A percentile compares a stretch with the other conserved stretches of the same genome.
Evolutionary conservation across 192 early-diverging fungal genomes (phyloP).

Genomic region (Rhizophagus sp.): DNA sequence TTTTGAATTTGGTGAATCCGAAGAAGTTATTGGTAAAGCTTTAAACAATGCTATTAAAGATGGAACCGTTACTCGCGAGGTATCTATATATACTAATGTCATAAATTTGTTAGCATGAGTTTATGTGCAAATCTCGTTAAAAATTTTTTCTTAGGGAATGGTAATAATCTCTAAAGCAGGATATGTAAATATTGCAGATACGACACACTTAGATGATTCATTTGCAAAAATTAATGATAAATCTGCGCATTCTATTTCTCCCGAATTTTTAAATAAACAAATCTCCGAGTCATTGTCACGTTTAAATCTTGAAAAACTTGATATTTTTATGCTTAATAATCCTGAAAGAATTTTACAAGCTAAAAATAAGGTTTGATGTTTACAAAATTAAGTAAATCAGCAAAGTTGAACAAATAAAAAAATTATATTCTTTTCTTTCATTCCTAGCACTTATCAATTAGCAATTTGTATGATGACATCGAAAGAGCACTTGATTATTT

Average conservation of each 20-base stretch:
- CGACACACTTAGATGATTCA: constrained; percentile 10
- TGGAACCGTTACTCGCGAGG: not conserved
- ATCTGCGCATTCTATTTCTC: constrained; percentile 64
- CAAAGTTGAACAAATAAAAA: not conserved
- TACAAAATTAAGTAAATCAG: not conserved
- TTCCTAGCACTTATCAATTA: not conserved
- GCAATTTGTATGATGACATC: constrained; percentile 60
- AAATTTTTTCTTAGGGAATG: constrained; percentile 33
- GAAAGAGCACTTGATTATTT: constrained; percentile 58
- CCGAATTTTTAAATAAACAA: constrained; percentile 57
- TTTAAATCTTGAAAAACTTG: constrained; percentile 56
- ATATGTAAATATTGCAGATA: constrained; percentile 37
- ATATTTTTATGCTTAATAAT: constrained; percentile 76
- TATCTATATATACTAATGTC: not conserved
- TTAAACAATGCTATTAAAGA: constrained; percentile 20
- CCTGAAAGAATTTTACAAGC: constrained; percentile 74
- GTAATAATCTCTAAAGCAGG: constrained; percentile 55
- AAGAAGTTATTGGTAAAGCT: constrained; percentile 15
- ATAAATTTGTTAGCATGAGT: too few species aligned
- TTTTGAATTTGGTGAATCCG: constrained; percentile 61
- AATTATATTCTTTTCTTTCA: not conserved
- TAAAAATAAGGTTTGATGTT: constrained; percentile 33
- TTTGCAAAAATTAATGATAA: constrained; percentile 49
- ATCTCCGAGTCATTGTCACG: constrained; percentile 56
- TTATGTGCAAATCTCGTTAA: not conserved